Evolutionary conservation across 2,329 filamentous ascomycete genomes (phyloP), one percentile per base, ranked within the genome.

Genomic region (Neonectria ditissima): DNA sequence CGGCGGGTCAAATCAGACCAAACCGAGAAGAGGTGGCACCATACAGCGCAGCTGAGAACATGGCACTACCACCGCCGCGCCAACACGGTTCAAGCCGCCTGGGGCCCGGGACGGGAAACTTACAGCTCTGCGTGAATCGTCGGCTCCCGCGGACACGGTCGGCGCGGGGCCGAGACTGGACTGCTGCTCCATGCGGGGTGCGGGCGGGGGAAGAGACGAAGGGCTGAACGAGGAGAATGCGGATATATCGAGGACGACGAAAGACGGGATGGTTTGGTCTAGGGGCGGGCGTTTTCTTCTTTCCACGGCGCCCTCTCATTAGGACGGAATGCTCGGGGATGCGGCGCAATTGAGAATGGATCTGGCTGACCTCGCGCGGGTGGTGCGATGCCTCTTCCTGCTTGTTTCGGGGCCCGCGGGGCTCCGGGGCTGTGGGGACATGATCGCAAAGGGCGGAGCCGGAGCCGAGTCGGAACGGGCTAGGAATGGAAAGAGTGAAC

Each of bases 61-160:
- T 20, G 37, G 9, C 37, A 18, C n/a, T 18, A 20, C 37, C 24
- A 26, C 4, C 24, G 22, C 52, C 50, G 62, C 50, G 55, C 55
- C 59, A 67, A 43, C n/a, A 55, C 41, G 43, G 32, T 22, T 18
- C 16, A 20, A 28, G 11, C 30, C 14, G 41, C 34, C 32, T 7
- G 16, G 30, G 52, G 26, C 24, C 13, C n/a, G 11, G n/a, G n/a
- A 32, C 26, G 30, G n/a, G n/a, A n/a, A n/a, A 80, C 79, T 67
- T 77, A 80, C 79, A 66, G 79, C 79, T 75, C 77, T 70, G 43
- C 77, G 71, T 55, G 67, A 60, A 63, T 80, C 78, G 43, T 80
- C 79, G 78, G 76, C 61, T 55, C 72, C 76, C 74, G 75, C 77
- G 75, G 77, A 66, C 56, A 59, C 59, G 50, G 56, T 3, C 24